Conservation (phyloP, 306 rosid species). For the Sicyos edulis region DNA sequence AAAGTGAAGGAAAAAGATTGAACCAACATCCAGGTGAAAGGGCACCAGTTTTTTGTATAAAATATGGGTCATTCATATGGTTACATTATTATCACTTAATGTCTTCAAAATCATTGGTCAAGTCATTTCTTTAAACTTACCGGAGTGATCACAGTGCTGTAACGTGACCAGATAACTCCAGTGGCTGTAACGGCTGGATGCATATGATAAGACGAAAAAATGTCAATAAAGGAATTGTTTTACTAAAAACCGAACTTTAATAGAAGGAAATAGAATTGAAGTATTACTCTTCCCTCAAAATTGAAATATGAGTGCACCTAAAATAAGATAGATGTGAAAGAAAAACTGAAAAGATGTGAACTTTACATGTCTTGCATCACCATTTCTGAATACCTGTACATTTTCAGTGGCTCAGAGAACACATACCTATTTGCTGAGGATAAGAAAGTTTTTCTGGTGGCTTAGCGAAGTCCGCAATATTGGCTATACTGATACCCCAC, state of each 20-base stretch:
- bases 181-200: conserved; percentile 71
- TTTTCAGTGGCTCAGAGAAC: not conserved
- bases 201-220: conserved; percentile 24
- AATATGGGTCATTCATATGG: conserved; percentile 10
- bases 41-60: not conserved
- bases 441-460: conserved; percentile 89
- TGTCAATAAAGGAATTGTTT: conserved; percentile 13
- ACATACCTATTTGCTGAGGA: conserved; percentile 89
- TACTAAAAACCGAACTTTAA: not conserved
- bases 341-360: not conserved
- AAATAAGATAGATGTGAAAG: not conserved
- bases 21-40: conserved; percentile 10
- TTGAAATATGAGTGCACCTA: not conserved
- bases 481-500: conserved; percentile 97
- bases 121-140: conserved; percentile 42
- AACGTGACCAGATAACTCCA: conserved; percentile 90
- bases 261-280: not conserved
- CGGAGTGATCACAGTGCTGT: conserved; percentile 88
- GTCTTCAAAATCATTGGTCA: not conserved
- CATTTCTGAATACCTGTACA: not conserved
- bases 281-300: not conserved
- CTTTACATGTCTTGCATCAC: not conserved
- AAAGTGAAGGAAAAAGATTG: not conserved
- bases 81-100: not conserved
- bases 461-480: conserved; percentile 77